phyloP scores from a whole-genome alignment of 768 basidiomycete genomes.

The Termitomyces sp. region DNA sequence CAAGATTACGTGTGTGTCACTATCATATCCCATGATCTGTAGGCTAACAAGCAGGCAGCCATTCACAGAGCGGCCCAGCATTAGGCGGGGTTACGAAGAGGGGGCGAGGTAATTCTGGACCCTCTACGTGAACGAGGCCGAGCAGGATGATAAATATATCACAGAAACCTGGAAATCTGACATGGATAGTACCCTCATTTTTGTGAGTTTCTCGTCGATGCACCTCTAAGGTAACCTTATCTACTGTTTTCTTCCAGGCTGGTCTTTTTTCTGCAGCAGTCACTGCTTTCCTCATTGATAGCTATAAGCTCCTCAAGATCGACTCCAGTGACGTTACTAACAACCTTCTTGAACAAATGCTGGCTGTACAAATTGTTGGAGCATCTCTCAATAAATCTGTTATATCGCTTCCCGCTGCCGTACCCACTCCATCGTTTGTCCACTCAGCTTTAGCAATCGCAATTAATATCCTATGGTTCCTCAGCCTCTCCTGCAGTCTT shows the following conservation, averaged over 20 bases:
- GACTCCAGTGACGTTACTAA: constrained; percentile 22
- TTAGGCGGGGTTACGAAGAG: background rate
- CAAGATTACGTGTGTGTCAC: too few relatives aligned
- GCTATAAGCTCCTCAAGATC: constrained; percentile 25
- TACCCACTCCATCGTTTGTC: constrained; percentile 2
- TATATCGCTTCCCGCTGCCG: background rate
- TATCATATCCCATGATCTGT: too few relatives aligned
- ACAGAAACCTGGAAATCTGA: constrained; percentile 10
- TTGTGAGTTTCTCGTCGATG: constrained; percentile 16
- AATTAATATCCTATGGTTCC: constrained; percentile 26
- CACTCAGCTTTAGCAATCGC: constrained; percentile 16
- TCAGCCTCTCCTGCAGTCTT: constrained; percentile 23
- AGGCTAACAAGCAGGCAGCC: too few relatives aligned
- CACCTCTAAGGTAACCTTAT: too few relatives aligned
- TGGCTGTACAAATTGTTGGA: constrained; percentile 1
- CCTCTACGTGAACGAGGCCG: background rate
- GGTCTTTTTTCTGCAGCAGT: constrained; percentile 39
- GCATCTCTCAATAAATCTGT: constrained; percentile 3
- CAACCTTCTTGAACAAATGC: constrained; percentile 19
- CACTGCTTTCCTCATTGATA: constrained; percentile 33
- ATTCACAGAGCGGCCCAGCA: background rate
- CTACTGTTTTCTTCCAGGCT: constrained; percentile 18
- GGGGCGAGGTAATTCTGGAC: background rate
- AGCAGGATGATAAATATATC: background rate
- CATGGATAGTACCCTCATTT: constrained; percentile 19